A percentile compares a stretch with the other conserved stretches of the same genome.
Conservation (phyloP, 1,284 basidiomycete species). For the Naganishia cerealis region DNA sequence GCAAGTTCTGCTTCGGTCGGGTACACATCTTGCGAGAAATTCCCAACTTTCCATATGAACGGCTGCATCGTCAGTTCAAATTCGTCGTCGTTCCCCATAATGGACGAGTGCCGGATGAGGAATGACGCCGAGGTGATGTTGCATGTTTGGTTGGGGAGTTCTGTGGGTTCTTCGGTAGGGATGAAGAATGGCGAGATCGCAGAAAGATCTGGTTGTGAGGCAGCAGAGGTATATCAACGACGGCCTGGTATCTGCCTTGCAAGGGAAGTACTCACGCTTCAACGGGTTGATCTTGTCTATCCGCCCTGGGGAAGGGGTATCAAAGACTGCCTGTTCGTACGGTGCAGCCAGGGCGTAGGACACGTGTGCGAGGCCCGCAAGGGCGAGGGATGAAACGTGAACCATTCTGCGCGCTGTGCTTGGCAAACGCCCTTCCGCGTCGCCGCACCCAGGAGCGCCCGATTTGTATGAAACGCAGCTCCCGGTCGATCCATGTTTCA, state of each 20-base stretch:
- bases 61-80: constrained; percentile 54
- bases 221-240: background rate
- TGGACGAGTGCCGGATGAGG: constrained; percentile 52
- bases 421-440: too few relatives aligned
- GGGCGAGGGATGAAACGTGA: constrained; percentile 17
- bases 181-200: constrained; percentile 52
- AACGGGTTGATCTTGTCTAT: constrained; percentile 40
- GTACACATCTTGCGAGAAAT: constrained; percentile 38
- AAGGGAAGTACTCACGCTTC: constrained; percentile 37
- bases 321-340: constrained; percentile 16
- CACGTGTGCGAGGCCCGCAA: constrained; percentile 5
- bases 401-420: background rate
- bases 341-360: constrained; percentile 13
- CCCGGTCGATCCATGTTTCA: background rate
- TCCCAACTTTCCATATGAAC: constrained; percentile 52
- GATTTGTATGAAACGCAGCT: too few relatives aligned
- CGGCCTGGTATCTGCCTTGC: background rate
- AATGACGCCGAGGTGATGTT: constrained; percentile 44
- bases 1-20: constrained; percentile 33
- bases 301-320: background rate
- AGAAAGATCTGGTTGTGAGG: constrained; percentile 42
- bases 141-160: constrained; percentile 42
- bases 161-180: constrained; percentile 43
- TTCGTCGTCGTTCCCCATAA: constrained; percentile 56
- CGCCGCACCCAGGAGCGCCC: too few relatives aligned